Base-by-base conservation (phyloP, 2,329 filamentous ascomycete genomes). In the Colletotrichum lentis region DNA sequence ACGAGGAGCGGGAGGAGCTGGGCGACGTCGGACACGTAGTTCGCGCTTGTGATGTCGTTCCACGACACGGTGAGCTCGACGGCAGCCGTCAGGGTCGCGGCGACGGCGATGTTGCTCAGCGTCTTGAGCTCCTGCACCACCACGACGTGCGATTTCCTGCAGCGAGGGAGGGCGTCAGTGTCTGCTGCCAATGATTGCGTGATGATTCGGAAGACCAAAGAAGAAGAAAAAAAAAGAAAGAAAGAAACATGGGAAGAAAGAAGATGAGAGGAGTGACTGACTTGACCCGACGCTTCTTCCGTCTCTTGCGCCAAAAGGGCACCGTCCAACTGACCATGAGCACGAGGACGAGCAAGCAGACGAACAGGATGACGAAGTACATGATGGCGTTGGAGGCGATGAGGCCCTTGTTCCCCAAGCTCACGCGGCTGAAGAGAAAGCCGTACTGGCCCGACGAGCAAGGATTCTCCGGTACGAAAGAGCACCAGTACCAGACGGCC, bases 1-100 rank as follows among this genome's bases (percentile, higher is more conserved):
- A 80, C 47, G 18, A 79, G 62, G 4, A 80, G 72, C 0, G 78
- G 77, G 3, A 79, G 70, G 4, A 75, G 58, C 59, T 80, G 78
- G 0, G 74, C 74, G 1, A 73, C 62, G 0, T 76, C 73, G 18
- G 72, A 71, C 12, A 80, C 64, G 7, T 72, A 65, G 37, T 74
- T 70, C 20, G 72, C 67, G 8, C 49, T 64, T 3, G 72, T 39
- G 12, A 79, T 69, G 16, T 72, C 49, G 41, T 80, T 80, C 77
- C 77, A 80, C 1, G 53, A 53, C 3, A 80, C 71, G 3, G 77
- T 70, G 6, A 79, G 72, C 58, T 80, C 78, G 54, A 79, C 72
- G 4, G 75, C 75, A 1, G 74, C 71, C 2, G 67, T 71, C 35
- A 72, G 57, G 5, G 62, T 67, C 14, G 58, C 63, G 6, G 70